Percentiles rank a stretch among this genome's conserved stretches.
phyloP scores from a whole-genome alignment of 345 rosid species.

The Crucihimalaya himalaica region DNA sequence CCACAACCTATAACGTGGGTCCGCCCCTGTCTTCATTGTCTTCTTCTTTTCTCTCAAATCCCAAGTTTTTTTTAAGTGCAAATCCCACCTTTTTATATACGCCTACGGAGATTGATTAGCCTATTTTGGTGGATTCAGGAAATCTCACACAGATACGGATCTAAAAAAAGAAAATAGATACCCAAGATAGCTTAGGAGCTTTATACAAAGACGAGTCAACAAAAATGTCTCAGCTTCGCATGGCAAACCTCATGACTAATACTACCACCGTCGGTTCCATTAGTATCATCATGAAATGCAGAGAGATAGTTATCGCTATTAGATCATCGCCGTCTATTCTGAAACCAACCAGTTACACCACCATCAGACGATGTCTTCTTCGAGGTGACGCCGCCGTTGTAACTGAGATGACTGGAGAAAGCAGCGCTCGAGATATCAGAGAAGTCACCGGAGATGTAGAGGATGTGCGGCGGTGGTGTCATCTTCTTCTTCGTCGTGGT shows the following conservation, averaged over 20 bases:
- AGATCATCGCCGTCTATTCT: slow-evolving; percentile 62
- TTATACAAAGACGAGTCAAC: slow-evolving; percentile 63
- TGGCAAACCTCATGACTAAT: slow-evolving; percentile 54
- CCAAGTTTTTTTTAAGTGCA: too few species aligned
- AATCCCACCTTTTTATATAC: too few species aligned
- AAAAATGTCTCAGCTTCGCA: slow-evolving; percentile 66
- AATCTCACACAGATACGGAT: neutral
- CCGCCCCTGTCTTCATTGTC: too few species aligned
- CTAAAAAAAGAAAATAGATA: slow-evolving; percentile 28
- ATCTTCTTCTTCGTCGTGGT: too few species aligned
- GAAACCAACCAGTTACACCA: slow-evolving; percentile 34
- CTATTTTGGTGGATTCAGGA: slow-evolving; percentile 1
- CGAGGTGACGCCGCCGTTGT: slow-evolving; percentile 30
- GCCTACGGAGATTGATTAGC: neutral
- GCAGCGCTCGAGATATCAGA: too few species aligned
- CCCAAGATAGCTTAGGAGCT: slow-evolving; percentile 78
- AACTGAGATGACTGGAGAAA: too few species aligned
- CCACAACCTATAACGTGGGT: too few species aligned
- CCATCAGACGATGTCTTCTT: neutral
- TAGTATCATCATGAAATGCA: slow-evolving; percentile 43
- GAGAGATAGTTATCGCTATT: slow-evolving; percentile 60
- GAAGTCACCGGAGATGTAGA: too few species aligned
- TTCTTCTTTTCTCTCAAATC: too few species aligned
- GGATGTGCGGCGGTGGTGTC: too few species aligned
- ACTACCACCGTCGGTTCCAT: slow-evolving; percentile 25